phyloP scores from a whole-genome alignment of 106 monocot genomes.

The Phalaenopsis equestris region DNA sequence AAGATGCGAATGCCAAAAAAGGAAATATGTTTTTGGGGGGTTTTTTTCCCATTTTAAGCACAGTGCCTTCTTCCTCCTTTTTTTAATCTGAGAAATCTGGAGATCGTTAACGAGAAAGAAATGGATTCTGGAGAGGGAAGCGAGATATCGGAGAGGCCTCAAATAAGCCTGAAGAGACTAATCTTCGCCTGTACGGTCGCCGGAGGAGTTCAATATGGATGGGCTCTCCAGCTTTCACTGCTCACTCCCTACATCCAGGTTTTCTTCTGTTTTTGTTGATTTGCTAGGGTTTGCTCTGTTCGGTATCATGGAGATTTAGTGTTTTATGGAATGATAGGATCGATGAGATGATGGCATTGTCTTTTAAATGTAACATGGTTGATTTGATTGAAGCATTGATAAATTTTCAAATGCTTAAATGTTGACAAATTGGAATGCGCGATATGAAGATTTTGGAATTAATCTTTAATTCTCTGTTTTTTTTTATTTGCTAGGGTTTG shows the following conservation, averaged over 20 bases:
- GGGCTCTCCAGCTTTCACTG: slow-evolving; percentile 54
- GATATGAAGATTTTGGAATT: no score
- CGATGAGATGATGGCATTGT: no score
- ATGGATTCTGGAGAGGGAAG: not conserved
- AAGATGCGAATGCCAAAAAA: not conserved
- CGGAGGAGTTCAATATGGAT: slow-evolving; percentile 51
- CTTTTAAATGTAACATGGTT: no score
- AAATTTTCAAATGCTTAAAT: no score
- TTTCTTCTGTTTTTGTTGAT: not conserved
- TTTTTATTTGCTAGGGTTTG: not conserved
- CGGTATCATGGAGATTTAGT: no score
- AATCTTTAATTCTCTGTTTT: no score
- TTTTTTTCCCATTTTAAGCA: not conserved
- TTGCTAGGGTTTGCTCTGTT: not conserved
- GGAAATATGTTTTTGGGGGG: not conserved
- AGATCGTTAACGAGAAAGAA: not conserved
- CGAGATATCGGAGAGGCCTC: not conserved
- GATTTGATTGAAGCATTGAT: no score
- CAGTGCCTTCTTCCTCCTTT: not conserved
- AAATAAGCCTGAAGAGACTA: slow-evolving; percentile 25
- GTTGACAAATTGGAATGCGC: no score
- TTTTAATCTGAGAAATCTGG: not conserved
- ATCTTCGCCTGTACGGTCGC: slow-evolving; percentile 39
- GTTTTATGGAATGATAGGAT: no score
- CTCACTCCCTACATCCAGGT: slow-evolving; percentile 59